Conservation (phyloP, 83 land plant species). For the Picea abies region DNA sequence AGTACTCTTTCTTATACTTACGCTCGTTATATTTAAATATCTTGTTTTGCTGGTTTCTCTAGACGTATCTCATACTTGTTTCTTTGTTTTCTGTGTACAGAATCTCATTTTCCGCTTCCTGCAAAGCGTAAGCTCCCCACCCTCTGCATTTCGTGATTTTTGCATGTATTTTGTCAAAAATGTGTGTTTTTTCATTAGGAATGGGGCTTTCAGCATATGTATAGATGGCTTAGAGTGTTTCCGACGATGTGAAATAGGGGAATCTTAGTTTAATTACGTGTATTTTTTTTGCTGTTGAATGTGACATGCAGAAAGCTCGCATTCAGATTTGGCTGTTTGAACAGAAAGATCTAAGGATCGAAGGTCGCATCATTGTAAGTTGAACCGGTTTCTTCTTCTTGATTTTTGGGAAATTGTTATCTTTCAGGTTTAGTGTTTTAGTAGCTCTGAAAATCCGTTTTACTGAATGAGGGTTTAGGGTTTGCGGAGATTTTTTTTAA, state of each 20-base stretch:
- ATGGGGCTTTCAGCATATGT: neutral
- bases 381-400: neutral
- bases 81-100: constrained; percentile 26
- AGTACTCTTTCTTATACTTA: neutral
- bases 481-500: no score
- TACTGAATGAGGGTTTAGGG: no score
- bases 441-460: no score
- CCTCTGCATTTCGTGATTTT: neutral
- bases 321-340: constrained; percentile 97
- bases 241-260: neutral
- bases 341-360: constrained; percentile 94
- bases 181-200: neutral
- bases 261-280: neutral
- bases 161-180: constrained; percentile 12
- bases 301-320: constrained; percentile 66
- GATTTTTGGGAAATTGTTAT: neutral
- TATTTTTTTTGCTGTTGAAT: constrained; percentile 1
- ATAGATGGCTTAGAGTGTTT: neutral
- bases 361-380: constrained; percentile 92
- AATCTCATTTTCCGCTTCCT: constrained; percentile 84
- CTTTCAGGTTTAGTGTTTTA: neutral
- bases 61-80: neutral
- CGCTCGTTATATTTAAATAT: neutral
- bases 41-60: neutral
- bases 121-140: constrained; percentile 57